These are phyloP conservation scores for Paracorniculantispora psalliotae DNA, from an alignment of 2,329 filamentous ascomycete genomes.

Conservation along the genomic window DNA sequence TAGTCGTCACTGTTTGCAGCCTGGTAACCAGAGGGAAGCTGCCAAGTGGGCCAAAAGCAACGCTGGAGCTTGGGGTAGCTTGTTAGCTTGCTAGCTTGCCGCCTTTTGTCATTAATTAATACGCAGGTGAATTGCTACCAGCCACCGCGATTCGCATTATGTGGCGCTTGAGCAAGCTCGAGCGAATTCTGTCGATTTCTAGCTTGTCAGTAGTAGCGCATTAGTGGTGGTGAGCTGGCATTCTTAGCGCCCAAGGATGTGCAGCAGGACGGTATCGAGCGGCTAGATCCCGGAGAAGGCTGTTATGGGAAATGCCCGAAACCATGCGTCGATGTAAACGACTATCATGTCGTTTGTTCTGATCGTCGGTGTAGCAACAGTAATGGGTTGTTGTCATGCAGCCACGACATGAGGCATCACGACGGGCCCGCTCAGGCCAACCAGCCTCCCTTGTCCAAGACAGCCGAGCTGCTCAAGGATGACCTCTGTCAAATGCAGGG, in stretches of 20 bases:
- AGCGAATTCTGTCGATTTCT: background rate
- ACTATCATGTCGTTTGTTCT: background rate
- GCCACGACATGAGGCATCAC: background rate
- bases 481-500: background rate
- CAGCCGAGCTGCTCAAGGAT: background rate
- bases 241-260: background rate
- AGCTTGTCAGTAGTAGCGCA: background rate
- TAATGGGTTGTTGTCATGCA: background rate
- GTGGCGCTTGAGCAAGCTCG: background rate
- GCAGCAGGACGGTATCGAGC: background rate
- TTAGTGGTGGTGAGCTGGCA: background rate
- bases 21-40: conserved; percentile 1
- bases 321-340: background rate
- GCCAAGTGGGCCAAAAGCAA: conserved; percentile 9
- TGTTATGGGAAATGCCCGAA: background rate
- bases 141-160: background rate
- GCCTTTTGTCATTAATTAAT: conserved; percentile 2
- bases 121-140: background rate
- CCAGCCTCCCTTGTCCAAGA: background rate
- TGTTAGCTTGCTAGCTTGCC: conserved; percentile 2
- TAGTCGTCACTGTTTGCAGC: conserved; percentile 12
- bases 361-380: background rate
- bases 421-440: background rate
- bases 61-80: background rate
- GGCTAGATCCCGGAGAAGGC: background rate